phyloP scores from a whole-genome alignment of 108 stramenopile species.

The Conticribra guillardii region DNA sequence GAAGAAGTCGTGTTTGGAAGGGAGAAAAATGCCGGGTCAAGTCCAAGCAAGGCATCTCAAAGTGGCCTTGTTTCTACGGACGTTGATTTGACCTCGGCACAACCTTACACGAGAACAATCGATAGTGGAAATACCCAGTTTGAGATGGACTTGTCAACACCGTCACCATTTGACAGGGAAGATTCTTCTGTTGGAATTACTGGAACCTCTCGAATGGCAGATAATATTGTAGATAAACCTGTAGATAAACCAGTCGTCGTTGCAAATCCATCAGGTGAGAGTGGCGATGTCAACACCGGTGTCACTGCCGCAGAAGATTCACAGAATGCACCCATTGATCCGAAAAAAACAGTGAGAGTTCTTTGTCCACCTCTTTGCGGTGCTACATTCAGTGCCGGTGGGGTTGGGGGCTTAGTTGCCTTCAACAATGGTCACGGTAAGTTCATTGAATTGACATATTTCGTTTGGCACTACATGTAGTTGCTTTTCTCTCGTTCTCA shows the following conservation, averaged over 20 bases:
- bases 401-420: constrained; percentile 60
- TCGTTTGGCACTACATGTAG: too few relatives aligned
- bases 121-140: constrained; percentile 7
- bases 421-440: constrained; percentile 85
- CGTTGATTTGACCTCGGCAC: neutral
- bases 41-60: neutral
- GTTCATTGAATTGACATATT: too few relatives aligned
- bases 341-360: constrained; percentile 37
- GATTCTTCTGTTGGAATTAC: neutral
- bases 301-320: too few relatives aligned
- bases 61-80: too few relatives aligned
- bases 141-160: constrained; percentile 6
- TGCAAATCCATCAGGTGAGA: too few relatives aligned
- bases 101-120: neutral
- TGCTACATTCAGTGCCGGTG: constrained; percentile 64
- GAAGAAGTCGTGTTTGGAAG: constrained; percentile 36
- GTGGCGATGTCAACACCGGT: too few relatives aligned
- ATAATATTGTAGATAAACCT: constrained; percentile 14
- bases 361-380: constrained; percentile 84
- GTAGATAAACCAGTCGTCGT: too few relatives aligned
- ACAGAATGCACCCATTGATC: constrained; percentile 29
- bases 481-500: too few relatives aligned
- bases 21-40: neutral
- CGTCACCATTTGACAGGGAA: neutral
- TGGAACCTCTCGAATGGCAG: neutral